phyloP scores from a whole-genome alignment of 2,329 filamentous ascomycete genomes.

The Acrocalymma vagum region DNA sequence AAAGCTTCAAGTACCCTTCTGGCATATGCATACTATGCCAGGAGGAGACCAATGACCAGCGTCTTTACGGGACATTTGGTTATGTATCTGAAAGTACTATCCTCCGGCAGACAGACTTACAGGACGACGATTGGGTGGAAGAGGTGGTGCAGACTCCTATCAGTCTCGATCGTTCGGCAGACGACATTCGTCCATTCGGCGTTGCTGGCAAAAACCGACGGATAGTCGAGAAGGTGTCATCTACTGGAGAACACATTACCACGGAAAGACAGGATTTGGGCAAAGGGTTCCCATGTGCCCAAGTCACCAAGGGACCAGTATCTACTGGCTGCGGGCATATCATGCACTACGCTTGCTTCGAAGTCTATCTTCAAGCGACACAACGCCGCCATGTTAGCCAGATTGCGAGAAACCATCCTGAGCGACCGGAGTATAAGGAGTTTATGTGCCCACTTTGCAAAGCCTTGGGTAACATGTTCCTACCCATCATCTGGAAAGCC shows the following conservation, averaged over 20 bases:
- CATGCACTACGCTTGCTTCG: conserved; percentile 97
- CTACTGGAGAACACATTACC: conserved; percentile 73
- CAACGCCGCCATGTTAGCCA: conserved; percentile 86
- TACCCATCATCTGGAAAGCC: conserved; percentile 95
- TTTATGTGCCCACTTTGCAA: conserved; percentile 98
- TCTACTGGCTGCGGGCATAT: conserved; percentile 95
- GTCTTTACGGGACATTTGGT: conserved; percentile 92
- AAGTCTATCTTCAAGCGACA: conserved; percentile 87
- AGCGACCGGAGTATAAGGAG: conserved; percentile 79
- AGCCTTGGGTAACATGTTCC: conserved; percentile 90
- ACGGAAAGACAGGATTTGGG: conserved; percentile 84
- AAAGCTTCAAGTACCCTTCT: conserved; percentile 87
- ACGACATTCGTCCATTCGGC: conserved; percentile 85
- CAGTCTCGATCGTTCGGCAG: conserved; percentile 85
- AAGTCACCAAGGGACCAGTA: conserved; percentile 77
- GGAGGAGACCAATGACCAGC: conserved; percentile 89
- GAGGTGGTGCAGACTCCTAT: conserved; percentile 82
- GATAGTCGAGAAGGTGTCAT: conserved; percentile 77
- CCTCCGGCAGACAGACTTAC: conserved; percentile 83
- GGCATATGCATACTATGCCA: conserved; percentile 97
- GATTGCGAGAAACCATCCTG: conserved; percentile 93
- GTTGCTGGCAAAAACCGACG: conserved; percentile 87
- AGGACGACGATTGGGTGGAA: conserved; percentile 82
- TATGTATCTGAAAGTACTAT: conserved; percentile 87
- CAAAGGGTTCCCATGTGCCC: conserved; percentile 81